Base-by-base conservation (phyloP, 2,329 filamentous ascomycete species). In the Blastomyces percursus region DNA sequence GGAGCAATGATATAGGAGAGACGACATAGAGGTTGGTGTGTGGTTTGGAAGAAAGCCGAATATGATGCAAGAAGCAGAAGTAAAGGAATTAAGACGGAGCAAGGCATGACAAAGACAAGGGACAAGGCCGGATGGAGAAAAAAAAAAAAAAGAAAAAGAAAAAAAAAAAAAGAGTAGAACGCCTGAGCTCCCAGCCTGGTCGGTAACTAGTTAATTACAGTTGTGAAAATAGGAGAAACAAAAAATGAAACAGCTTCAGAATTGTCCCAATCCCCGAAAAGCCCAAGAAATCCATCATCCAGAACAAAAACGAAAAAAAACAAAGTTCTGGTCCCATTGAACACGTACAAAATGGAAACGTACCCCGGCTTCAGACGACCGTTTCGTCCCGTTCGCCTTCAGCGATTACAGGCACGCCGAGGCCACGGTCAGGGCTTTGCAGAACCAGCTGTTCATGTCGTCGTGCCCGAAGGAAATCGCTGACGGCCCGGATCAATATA, bases 371-470 rank as follows among this genome's bases (percentile, higher is more conserved):
- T 54, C 40, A 93, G 66, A 92, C 90, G 60, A 89, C 86, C 38
- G 83, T 86, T 78, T 95, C 91, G 0, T 88, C 81, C 58, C 82
- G 81, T 80, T 97, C 94, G 56, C 89, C 90, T 69, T 90, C 87
- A 0, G 91, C 92, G 69, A 99, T 89, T 63, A 99, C 83, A 2
- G 94, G 88, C 50, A 96, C 84, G 21, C 86, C 86, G 60, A 97
- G 79, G 1, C 93, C 92, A 44, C 94, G 83, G 69, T 96, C 92
- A 0, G 94, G 94, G 73, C 91, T 96, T 73, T 96, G 92, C 67
- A 96, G 78, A 5, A 99, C 91, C 59, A 99, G 80, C 74, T 94
- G 90, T 78, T 99, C 94, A 72, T 97, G 94, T 71, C 91, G 83
- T 72, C 93, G 84, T 46, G 91, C 94, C 68, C 87, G 85, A 65